Percentiles rank a stretch among this genome's conserved stretches.
Evolutionary conservation across 2,329 filamentous ascomycete genomes (phyloP).

Genomic region (Microdochium paspali): DNA sequence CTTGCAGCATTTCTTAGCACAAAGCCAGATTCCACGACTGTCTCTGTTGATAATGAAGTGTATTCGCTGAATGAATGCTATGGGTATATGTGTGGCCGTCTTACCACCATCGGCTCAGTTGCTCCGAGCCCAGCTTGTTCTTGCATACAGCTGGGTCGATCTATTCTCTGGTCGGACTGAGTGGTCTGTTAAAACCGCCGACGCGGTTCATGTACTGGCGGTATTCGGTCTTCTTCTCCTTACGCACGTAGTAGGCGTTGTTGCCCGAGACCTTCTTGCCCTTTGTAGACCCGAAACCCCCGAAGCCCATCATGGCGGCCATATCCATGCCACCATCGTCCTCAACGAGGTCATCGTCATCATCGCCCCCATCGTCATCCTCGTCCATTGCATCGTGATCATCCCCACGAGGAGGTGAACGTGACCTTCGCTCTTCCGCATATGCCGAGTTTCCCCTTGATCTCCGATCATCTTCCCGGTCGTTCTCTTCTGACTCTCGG

Average conservation of each 20-base stretch:
- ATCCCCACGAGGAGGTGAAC: conserved; percentile 5
- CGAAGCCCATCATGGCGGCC: conserved; percentile 85
- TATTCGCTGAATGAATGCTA: too few relatives aligned
- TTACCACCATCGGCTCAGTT: too few relatives aligned
- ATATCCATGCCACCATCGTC: conserved; percentile 67
- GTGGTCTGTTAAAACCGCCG: conserved; percentile 72
- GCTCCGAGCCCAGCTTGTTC: too few relatives aligned
- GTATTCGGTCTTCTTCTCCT: conserved; percentile 92
- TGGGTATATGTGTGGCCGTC: too few relatives aligned
- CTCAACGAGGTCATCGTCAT: conserved; percentile 41
- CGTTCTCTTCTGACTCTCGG: conserved; percentile 13
- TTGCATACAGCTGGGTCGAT: too few relatives aligned
- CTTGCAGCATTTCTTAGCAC: too few relatives aligned
- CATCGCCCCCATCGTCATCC: conserved; percentile 31
- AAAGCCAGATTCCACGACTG: too few relatives aligned
- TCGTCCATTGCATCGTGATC: conserved; percentile 17
- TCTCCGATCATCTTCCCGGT: conserved; percentile 7
- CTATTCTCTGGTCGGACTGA: conserved; percentile 40
- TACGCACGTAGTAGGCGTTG: conserved; percentile 69
- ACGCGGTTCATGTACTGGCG: conserved; percentile 92
- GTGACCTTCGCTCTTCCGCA: conserved; percentile 4
- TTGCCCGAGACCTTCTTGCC: conserved; percentile 84
- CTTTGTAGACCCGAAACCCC: conserved; percentile 77
- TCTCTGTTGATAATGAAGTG: too few relatives aligned
- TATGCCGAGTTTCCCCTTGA: not conserved